Evolutionary conservation across 169 alveolate genomes (phyloP), one percentile per base, ranked within the genome.

Genomic region (Plasmodium cynomolgi): DNA sequence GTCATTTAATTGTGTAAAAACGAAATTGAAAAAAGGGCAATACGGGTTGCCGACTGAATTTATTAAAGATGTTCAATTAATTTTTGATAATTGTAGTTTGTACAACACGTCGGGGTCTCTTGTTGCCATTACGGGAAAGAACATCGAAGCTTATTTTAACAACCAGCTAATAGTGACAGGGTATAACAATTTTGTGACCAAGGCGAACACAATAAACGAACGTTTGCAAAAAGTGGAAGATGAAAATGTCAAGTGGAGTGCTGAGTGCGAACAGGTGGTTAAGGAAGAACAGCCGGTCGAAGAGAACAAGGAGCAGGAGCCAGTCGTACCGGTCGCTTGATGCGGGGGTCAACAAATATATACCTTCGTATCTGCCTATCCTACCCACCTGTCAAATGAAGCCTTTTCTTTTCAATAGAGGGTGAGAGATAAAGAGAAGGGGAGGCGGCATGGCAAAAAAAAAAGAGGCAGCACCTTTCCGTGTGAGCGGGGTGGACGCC

Each of bases 31-130:
- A 29, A 96, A 96, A 62, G 95, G 96, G 23, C 96, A 92, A 23
- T 97, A 97, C 75, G 91, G 85, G 20, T 96, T 93, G 50, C 98
- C 98, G 41, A 88, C 92, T 44, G 98, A 97, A 80, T 96, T 97
- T 58, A 50, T 97, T 39, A 95, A 95, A 29, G 99, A 97, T 86
- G 97, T 97, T 17, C 98, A 97, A 75, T 97, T 97, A 62, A 96
- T 97, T 44, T 97, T 97, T 86, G 95, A 84, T 73, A 97, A 97
- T 90, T 97, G 99, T 84, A 95, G 93, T 83, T 80, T 96, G 71
- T 97, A 97, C 91, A 97, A 97, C 82, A 97, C 97, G 71, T 96
- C 98, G 0, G 98, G 97, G 41, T 93, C 98, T 17, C 96, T 98
- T 95, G 97, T 97, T 26, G 97, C 98, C 37, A 95, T 93, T 74